Evolutionary conservation across 768 basidiomycete species (phyloP).

Genomic region (Suillus tomentosus): DNA sequence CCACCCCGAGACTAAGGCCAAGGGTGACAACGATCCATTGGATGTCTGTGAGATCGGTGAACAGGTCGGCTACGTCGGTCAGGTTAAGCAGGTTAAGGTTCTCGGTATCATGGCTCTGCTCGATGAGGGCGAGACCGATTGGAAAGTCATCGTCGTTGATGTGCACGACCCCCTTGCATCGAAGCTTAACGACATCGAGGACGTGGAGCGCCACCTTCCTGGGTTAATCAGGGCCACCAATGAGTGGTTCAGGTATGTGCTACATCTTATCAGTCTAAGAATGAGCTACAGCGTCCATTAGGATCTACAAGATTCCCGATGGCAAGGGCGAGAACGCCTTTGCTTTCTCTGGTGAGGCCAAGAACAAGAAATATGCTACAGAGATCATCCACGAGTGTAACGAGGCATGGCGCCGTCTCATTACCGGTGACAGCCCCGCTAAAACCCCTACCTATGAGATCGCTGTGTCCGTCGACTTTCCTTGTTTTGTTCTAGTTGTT

Average conservation of each 20-base stretch:
- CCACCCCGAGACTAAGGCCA: conserved; percentile 98
- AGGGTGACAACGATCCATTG: conserved; percentile 98
- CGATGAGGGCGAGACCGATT: conserved; percentile 99
- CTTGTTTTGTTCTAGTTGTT: background rate
- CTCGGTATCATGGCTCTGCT: conserved; percentile 99
- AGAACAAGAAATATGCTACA: conserved; percentile 99
- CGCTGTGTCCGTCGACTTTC: conserved; percentile 68
- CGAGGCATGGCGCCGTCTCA: conserved; percentile 96
- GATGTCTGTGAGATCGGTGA: conserved; percentile 99
- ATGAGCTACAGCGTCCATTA: conserved; percentile 28
- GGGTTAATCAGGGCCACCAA: conserved; percentile 96
- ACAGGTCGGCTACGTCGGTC: conserved; percentile 94
- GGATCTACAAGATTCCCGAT: conserved; percentile 96
- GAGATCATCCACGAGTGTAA: conserved; percentile 99
- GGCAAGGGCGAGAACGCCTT: conserved; percentile 98
- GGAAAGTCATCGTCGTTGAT: conserved; percentile 99
- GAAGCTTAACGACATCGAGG: conserved; percentile 98
- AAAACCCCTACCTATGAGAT: conserved; percentile 75
- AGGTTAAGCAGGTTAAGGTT: conserved; percentile 99
- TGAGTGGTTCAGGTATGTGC: conserved; percentile 91
- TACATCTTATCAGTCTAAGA: background rate
- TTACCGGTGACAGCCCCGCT: conserved; percentile 75
- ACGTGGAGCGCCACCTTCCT: conserved; percentile 96
- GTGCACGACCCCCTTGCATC: conserved; percentile 92
- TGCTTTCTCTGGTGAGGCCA: conserved; percentile 99